Conservation (phyloP, 345 rosid species). For the Crucihimalaya himalaica region DNA sequence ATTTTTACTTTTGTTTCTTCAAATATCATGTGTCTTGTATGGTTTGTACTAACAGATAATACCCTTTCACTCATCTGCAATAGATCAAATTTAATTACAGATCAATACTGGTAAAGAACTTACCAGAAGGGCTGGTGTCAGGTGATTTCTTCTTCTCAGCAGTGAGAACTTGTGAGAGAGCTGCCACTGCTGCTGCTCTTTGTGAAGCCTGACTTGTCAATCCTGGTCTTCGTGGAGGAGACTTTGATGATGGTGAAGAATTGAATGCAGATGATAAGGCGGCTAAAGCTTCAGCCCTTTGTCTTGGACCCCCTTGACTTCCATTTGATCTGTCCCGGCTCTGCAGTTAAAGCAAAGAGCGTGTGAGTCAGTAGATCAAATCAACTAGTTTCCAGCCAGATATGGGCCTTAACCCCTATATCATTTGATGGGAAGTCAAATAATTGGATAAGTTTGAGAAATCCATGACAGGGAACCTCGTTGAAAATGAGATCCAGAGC, state of each 20-base stretch:
- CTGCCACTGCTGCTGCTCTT: slow-evolving; percentile 97
- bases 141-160: slow-evolving; percentile 82
- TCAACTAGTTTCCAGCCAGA: not conserved
- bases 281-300: slow-evolving; percentile 86
- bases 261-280: slow-evolving; percentile 78
- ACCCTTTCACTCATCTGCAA: slow-evolving; percentile 1
- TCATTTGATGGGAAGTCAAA: not conserved
- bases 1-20: not conserved
- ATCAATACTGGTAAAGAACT: slow-evolving; percentile 28
- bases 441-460: not conserved
- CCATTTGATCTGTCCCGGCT: slow-evolving; percentile 64
- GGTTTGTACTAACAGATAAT: not conserved
- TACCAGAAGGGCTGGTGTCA: slow-evolving; percentile 54
- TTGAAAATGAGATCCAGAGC: not conserved
- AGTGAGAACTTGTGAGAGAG: slow-evolving; percentile 85
- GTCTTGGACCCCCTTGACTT: slow-evolving; percentile 66
- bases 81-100: too few species aligned
- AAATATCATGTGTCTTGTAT: not conserved
- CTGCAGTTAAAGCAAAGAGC: slow-evolving; percentile 39
- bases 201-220: slow-evolving; percentile 64
- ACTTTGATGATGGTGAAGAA: slow-evolving; percentile 56
- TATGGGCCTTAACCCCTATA: not conserved
- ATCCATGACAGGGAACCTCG: not conserved
- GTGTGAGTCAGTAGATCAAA: slow-evolving; percentile 5
- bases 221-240: slow-evolving; percentile 48